Conservation (phyloP, 1,284 basidiomycete genomes). For the Malassezia pachydermatis region DNA sequence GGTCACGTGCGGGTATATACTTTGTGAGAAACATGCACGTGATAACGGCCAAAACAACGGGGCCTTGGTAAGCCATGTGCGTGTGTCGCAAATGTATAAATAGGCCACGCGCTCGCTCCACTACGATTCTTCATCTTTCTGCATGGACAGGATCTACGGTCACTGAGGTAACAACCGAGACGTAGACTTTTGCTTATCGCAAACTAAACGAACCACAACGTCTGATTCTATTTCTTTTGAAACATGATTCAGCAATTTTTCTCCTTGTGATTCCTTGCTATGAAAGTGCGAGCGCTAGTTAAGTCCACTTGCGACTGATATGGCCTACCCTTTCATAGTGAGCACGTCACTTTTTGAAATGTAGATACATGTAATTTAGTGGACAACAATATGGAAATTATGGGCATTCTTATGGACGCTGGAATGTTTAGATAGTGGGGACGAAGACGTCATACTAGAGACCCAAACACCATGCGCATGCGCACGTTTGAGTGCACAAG, state of each 20-base stretch:
- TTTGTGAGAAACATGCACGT: constrained; percentile 9
- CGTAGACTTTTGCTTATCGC: constrained; percentile 45
- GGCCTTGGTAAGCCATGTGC: background rate
- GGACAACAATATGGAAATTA: too few species aligned
- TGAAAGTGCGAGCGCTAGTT: too few species aligned
- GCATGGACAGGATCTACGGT: constrained; percentile 39
- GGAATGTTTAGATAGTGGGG: too few species aligned
- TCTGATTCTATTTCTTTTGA: constrained; percentile 36
- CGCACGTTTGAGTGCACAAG: too few species aligned
- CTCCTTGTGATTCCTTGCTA: constrained; percentile 25
- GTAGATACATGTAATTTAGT: too few species aligned
- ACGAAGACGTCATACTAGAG: too few species aligned
- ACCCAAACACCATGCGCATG: too few species aligned
- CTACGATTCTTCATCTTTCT: constrained; percentile 12
- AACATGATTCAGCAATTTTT: constrained; percentile 42
- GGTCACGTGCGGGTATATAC: constrained; percentile 9
- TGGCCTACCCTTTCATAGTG: too few species aligned
- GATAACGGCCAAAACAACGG: constrained; percentile 5
- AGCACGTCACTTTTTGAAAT: too few species aligned
- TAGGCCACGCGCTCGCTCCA: too few species aligned
- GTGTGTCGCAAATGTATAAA: constrained; percentile 4
- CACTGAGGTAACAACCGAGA: constrained; percentile 44
- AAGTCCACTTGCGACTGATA: too few species aligned
- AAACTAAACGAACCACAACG: constrained; percentile 42
- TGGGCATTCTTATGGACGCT: too few species aligned